Base-by-base conservation (phyloP, 139 green algal genomes). In the Eudorina sp. region DNA sequence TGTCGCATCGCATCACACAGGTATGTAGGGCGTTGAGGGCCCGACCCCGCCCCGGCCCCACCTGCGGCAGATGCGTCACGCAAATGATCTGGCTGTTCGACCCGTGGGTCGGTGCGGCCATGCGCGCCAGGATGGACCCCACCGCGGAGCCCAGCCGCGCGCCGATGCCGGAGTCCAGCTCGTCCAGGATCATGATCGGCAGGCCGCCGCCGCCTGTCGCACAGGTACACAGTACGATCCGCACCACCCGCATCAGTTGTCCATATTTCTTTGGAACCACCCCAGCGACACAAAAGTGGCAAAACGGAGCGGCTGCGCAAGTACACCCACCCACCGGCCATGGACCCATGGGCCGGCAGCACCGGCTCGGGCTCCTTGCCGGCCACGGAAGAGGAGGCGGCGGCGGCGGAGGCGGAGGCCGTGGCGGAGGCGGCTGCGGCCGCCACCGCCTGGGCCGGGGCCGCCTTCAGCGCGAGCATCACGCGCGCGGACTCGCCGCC, bases 391-490 rank as follows among this genome's bases (percentile, higher is more conserved):
- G n/a, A n/a, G n/a, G n/a, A n/a, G n/a, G n/a, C n/a, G n/a, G n/a
- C n/a, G 31, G 62, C 62, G 58, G 9, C 27, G 9, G 58, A 8
- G 58, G 58, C 27, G 9, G 58, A 9, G 48, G 11, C 48, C 48
- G 11, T 55, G 8, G 55, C 55, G 3, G 55, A 45, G 14, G 31
- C 45, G 7, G 53, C 51, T 6, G 38, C 68, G 21, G 83, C 78
- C 3, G 48, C 85, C 9, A 45, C 85, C 6, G 72, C 90, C 27
- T 69, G 66, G 0, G 41, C 73, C 25, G 68, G 95, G 16, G 95
- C 96, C 29, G 96, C 94, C 81, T 98, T 98, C 19, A 98, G 92
- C 0, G 96, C 96, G 23, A 98, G 91, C 96, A 98, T 97, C 48
- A 98, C 81, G 18, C 96, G 94, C 0, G 96, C 93, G 18, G 79